Evolutionary conservation across 805 yeast genomes (phyloP).

Genomic region (Ogataea pilisensis): DNA sequence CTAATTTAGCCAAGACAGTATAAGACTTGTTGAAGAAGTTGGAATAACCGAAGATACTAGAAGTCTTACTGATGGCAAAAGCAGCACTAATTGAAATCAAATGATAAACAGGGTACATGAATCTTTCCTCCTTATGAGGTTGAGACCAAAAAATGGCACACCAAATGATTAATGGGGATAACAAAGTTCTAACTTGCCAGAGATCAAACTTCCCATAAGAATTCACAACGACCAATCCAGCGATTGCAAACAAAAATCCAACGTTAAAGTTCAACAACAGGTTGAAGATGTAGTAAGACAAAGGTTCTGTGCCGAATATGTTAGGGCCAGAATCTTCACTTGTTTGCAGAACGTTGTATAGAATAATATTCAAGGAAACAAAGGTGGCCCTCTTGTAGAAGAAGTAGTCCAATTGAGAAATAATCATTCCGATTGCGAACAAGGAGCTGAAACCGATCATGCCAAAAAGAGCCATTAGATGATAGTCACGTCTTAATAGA

Average conservation of each 20-base stretch:
- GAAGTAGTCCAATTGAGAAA: constrained; percentile 47
- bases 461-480: constrained; percentile 10
- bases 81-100: constrained; percentile 63
- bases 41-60: constrained; percentile 10
- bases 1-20: constrained; percentile 6
- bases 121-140: constrained; percentile 93
- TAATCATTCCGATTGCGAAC: constrained; percentile 15
- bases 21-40: constrained; percentile 11
- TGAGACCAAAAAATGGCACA: constrained; percentile 58
- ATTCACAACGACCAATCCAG: constrained; percentile 34
- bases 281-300: constrained; percentile 65
- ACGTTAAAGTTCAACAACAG: constrained; percentile 71
- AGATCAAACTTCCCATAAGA: constrained; percentile 11
- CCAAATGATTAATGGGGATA: constrained; percentile 64
- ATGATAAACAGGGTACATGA: constrained; percentile 81
- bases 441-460: constrained; percentile 16
- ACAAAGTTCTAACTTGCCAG: constrained; percentile 21
- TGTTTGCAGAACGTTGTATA: constrained; percentile 74
- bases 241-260: constrained; percentile 38
- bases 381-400: constrained; percentile 58
- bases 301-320: constrained; percentile 84
- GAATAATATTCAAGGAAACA: constrained; percentile 78
- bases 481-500: constrained; percentile 4
- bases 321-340: constrained; percentile 76
- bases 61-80: constrained; percentile 31